These are phyloP conservation scores for Blastomyces silverae DNA, from an alignment of 2,329 filamentous ascomycete genomes.

Conservation along the genomic window DNA sequence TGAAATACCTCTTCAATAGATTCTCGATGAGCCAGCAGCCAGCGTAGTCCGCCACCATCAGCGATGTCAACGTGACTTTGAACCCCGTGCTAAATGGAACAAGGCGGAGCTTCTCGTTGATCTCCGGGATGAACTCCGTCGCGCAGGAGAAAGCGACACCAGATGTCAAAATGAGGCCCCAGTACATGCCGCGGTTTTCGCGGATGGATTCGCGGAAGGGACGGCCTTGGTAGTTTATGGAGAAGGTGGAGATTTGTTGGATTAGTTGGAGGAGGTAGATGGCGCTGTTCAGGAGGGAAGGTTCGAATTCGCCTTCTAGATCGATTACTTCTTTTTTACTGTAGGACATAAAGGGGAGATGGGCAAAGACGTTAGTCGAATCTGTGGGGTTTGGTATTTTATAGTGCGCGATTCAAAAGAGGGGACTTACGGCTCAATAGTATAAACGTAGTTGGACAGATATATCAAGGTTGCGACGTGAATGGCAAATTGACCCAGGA, in stretches of 20 bases:
- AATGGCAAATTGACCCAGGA: constrained; percentile 92
- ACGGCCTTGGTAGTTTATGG: constrained; percentile 98
- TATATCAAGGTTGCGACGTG: constrained; percentile 94
- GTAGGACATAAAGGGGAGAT: constrained; percentile 23
- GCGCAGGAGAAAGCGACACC: constrained; percentile 89
- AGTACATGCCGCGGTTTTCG: constrained; percentile 98
- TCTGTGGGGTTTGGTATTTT: not conserved
- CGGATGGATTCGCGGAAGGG: constrained; percentile 94
- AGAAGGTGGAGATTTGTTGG: constrained; percentile 97
- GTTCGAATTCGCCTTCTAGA: constrained; percentile 88
- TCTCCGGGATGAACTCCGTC: constrained; percentile 88
- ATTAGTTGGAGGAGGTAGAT: constrained; percentile 97
- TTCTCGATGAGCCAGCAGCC: constrained; percentile 86
- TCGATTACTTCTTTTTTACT: constrained; percentile 62
- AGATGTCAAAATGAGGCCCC: constrained; percentile 83
- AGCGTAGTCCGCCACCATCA: constrained; percentile 83
- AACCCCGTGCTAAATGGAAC: constrained; percentile 87
- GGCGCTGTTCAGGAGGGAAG: constrained; percentile 90
- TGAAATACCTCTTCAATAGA: constrained; percentile 74
- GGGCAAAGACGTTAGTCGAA: constrained; percentile 30
- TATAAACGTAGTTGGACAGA: constrained; percentile 81
- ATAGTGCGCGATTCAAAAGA: not conserved
- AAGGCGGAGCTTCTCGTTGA: constrained; percentile 87
- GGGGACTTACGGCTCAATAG: constrained; percentile 67
- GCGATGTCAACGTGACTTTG: constrained; percentile 71